A percentile compares a stretch with the other conserved stretches of the same genome.
These are phyloP conservation scores for Irineochytrium annulatum DNA, from an alignment of 192 early-diverging fungal genomes.

Conservation along the genomic window DNA sequence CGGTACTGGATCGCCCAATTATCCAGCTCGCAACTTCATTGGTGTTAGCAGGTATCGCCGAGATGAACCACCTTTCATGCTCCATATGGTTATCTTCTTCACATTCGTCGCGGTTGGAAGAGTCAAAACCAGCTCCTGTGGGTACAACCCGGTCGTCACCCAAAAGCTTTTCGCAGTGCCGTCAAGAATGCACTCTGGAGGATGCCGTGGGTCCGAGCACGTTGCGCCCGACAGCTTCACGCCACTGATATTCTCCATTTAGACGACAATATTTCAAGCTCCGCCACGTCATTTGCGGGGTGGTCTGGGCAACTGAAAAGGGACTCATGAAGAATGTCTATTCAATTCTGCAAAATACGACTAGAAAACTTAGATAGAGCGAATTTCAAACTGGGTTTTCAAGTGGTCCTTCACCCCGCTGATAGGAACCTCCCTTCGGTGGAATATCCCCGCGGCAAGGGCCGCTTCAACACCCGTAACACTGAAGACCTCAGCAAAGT, in stretches of 20 bases:
- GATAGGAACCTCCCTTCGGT: constrained; percentile 90
- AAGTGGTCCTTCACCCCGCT: constrained; percentile 72
- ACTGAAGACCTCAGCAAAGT: constrained; percentile 87
- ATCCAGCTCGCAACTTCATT: constrained; percentile 22
- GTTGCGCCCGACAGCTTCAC: constrained; percentile 17
- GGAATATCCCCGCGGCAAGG: constrained; percentile 97
- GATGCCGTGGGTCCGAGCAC: constrained; percentile 11
- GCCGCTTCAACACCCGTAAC: constrained; percentile 89
- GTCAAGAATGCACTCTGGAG: constrained; percentile 25
- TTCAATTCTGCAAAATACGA: no score
- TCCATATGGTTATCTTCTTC: constrained; percentile 26
- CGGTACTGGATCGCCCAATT: background rate
- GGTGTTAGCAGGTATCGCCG: background rate
- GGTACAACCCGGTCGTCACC: constrained; percentile 38
- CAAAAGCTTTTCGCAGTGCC: constrained; percentile 30
- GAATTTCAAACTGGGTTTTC: constrained; percentile 25
- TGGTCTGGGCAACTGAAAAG: no score
- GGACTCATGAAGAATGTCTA: no score
- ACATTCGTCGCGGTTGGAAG: constrained; percentile 1
- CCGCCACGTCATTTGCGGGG: no score
- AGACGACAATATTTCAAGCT: background rate
- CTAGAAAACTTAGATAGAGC: background rate
- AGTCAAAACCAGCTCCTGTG: constrained; percentile 31
- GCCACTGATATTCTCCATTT: constrained; percentile 21
- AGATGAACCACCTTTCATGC: constrained; percentile 16